Percentiles rank a stretch among this genome's conserved stretches.
These are phyloP conservation scores for Aeschynomene evenia DNA, from an alignment of 306 rosid species.

Conservation along the genomic window DNA sequence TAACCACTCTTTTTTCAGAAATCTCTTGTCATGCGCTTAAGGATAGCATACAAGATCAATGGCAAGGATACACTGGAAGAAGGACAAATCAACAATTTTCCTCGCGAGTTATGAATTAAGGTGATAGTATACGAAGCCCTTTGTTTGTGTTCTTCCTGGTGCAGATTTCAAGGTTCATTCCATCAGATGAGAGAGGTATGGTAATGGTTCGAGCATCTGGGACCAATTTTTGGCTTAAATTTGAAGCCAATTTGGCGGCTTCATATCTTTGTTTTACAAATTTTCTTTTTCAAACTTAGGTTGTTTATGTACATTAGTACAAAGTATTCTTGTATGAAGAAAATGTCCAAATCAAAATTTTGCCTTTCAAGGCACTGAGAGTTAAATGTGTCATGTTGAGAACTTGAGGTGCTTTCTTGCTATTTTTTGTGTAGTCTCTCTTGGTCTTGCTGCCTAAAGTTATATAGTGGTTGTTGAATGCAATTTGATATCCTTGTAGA, in stretches of 20 bases:
- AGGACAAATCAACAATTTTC: constrained; percentile 85
- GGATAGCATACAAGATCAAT: constrained; percentile 91
- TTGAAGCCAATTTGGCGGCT: constrained; percentile 45
- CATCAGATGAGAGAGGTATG: constrained; percentile 26
- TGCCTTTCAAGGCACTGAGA: constrained; percentile 55
- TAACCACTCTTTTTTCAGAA: constrained; percentile 60
- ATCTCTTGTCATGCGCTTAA: constrained; percentile 87
- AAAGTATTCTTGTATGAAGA: constrained; percentile 52
- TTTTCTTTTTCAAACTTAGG: constrained; percentile 8
- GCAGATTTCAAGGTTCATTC: constrained; percentile 37
- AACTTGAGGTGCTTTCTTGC: constrained; percentile 46
- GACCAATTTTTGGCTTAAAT: constrained; percentile 42
- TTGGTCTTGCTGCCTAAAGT: constrained; percentile 40
- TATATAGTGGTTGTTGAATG: constrained; percentile 40
- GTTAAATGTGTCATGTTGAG: constrained; percentile 45
- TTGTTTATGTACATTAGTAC: constrained; percentile 70
- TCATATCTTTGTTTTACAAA: constrained; percentile 24
- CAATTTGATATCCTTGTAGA: constrained; percentile 38
- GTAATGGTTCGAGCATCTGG: constrained; percentile 42
- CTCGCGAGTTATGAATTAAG: constrained; percentile 68
- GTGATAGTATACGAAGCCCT: constrained; percentile 39
- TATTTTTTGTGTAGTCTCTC: constrained; percentile 5
- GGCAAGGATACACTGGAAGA: constrained; percentile 86
- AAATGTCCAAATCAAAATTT: constrained; percentile 65
- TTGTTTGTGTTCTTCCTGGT: constrained; percentile 29